A percentile compares a stretch with the other conserved stretches of the same genome.
Evolutionary conservation across 2,329 filamentous ascomycete species (phyloP).

Genomic region (Colletotrichum camelliae): DNA sequence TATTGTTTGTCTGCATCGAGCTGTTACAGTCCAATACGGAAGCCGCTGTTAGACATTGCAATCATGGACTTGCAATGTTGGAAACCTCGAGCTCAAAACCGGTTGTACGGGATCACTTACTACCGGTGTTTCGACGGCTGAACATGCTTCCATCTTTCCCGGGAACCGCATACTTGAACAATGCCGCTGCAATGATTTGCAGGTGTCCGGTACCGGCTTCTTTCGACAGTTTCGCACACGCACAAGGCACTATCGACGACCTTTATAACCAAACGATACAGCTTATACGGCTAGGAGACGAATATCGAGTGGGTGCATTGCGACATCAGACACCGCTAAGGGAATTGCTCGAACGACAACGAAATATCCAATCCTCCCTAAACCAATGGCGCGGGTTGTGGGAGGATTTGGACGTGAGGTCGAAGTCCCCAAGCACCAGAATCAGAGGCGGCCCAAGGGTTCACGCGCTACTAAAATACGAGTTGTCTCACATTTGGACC

Average conservation of each 20-base stretch:
- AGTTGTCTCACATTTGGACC: not conserved
- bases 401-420: not conserved
- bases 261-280: not conserved
- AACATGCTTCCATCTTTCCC: not conserved
- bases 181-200: not conserved
- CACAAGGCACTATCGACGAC: not conserved
- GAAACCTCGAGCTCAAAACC: not conserved
- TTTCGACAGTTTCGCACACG: not conserved
- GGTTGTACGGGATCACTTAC: not conserved
- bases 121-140: not conserved
- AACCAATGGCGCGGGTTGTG: not conserved
- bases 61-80: not conserved
- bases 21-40: not conserved
- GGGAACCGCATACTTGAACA: not conserved
- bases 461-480: not conserved
- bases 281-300: not conserved
- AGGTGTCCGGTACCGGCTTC: not conserved
- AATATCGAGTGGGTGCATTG: not conserved
- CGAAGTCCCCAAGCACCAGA: not conserved
- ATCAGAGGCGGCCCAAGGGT: not conserved
- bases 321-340: not conserved
- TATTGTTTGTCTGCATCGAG: conserved; percentile 2
- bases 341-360: not conserved
- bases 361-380: not conserved
- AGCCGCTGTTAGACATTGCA: not conserved